Evolutionary conservation across 2,329 filamentous ascomycete genomes (phyloP).

Genomic region (Corinectria fuckeliana): DNA sequence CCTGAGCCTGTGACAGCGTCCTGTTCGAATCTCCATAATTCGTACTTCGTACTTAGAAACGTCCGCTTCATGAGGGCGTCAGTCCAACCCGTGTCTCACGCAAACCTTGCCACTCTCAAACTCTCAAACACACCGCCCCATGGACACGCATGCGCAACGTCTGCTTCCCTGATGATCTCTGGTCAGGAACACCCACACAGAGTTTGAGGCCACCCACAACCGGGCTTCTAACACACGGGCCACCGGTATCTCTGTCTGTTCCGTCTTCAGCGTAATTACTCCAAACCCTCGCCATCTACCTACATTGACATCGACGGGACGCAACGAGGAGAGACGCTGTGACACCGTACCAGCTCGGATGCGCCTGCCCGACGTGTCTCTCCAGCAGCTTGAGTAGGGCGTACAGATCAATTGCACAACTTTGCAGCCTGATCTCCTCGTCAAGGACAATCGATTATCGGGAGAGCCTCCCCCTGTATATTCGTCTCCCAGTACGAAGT

Average conservation of each 20-base stretch:
- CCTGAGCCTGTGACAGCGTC: not conserved
- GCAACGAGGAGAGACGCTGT: not conserved
- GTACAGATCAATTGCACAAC: not conserved
- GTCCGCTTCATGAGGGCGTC: constrained; percentile 9
- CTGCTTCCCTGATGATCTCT: not conserved
- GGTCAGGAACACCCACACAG: constrained; percentile 1
- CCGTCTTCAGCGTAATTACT: not conserved
- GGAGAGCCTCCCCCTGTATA: not conserved
- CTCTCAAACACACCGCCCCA: constrained; percentile 23
- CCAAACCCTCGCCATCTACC: constrained; percentile 3
- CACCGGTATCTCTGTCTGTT: constrained; percentile 3
- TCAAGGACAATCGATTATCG: not conserved
- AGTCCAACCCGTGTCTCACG: constrained; percentile 7
- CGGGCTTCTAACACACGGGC: not conserved
- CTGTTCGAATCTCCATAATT: not conserved
- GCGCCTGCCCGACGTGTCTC: not conserved
- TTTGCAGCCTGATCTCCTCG: not conserved
- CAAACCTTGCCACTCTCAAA: constrained; percentile 1
- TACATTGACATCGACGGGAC: not conserved
- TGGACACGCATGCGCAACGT: not conserved
- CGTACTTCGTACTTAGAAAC: constrained; percentile 7
- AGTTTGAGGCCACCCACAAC: not conserved
- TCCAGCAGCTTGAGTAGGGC: not conserved
- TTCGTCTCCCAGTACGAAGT: not conserved
- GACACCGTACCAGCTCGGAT: not conserved